Evolutionary conservation across 2,329 filamentous ascomycete species (phyloP), one percentile per base, ranked within the genome.

Genomic region (Teratosphaeria pseudoeucalypti): DNA sequence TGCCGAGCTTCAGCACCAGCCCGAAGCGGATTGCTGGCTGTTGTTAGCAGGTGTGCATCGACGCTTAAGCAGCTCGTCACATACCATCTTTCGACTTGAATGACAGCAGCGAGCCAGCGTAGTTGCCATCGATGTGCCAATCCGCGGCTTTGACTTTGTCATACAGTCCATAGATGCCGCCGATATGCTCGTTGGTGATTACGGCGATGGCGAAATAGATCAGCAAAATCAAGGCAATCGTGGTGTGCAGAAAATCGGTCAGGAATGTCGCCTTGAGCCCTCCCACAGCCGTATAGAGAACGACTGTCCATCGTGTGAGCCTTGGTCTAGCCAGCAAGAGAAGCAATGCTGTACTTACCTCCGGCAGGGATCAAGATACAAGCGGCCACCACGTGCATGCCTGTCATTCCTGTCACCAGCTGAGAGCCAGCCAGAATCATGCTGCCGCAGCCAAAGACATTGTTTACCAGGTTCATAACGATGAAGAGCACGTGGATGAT

Each of bases 181-280:
- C 77, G 23, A 80, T 68, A 0, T 71, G 68, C 3, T 75, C 71
- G 59, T 77, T 73, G 1, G 72, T 76, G 6, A 80, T 62, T n/a
- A 79, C 72, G 0, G 72, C 67, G 2, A 81, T 64, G 0, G 78
- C 77, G 62, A 80, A 80, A 62, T 76, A 80, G 19, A 79, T 76
- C 23, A 81, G 72, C 4, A 81, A 69, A 32, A 81, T 75, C 4
- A 81, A 63, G 1, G 76, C 76, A 55, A 81, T 73, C 0, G 75
- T 71, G 0, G 79, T 81, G 59, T 81, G 79, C 2, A 79, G 61
- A 52, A 75, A 80, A 60, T 80, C 78, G 0, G 78, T 79, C 6
- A 80, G 62, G 58, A 80, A 80, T 0, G 78, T 80, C 0, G 78
- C 78, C 58, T 79, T 79, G 4, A 80, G 64, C 3, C 78, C 78